Percentiles rank a stretch among this genome's conserved stretches.
phyloP scores from a whole-genome alignment of 306 rosid genomes.

The Quercus cerris region DNA sequence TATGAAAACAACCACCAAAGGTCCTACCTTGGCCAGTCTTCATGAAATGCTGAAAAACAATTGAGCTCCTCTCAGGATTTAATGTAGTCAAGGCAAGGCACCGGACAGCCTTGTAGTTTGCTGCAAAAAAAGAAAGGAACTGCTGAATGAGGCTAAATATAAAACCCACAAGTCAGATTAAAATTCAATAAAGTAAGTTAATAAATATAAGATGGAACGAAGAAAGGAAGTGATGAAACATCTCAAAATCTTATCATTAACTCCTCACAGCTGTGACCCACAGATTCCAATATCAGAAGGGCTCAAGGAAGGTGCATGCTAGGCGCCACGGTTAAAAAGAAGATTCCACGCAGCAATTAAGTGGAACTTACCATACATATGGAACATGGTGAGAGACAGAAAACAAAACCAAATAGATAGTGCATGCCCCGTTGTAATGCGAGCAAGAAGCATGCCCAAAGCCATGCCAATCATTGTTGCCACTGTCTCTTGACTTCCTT shows the following conservation, averaged over 20 bases:
- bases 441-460: conserved; percentile 87
- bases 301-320: neutral
- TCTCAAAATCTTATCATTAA: neutral
- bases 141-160: conserved; percentile 1
- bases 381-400: conserved; percentile 76
- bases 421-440: conserved; percentile 58
- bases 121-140: conserved; percentile 37
- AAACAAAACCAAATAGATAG: conserved; percentile 79
- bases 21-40: conserved; percentile 67
- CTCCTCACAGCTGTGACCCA: neutral
- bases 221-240: neutral
- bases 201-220: neutral
- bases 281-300: neutral
- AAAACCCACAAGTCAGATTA: neutral
- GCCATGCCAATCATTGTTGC: conserved; percentile 97
- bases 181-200: neutral
- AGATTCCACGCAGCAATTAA: neutral
- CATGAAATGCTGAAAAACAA: conserved; percentile 67
- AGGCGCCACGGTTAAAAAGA: neutral
- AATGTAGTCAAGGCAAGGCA: conserved; percentile 75
- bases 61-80: conserved; percentile 81
- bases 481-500: conserved; percentile 68
- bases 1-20: conserved; percentile 6
- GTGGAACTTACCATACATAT: conserved; percentile 68
- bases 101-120: conserved; percentile 83